These are phyloP conservation scores for Fusarium pseudonygamai DNA, from an alignment of 2,329 filamentous ascomycete genomes.

Conservation along the genomic window DNA sequence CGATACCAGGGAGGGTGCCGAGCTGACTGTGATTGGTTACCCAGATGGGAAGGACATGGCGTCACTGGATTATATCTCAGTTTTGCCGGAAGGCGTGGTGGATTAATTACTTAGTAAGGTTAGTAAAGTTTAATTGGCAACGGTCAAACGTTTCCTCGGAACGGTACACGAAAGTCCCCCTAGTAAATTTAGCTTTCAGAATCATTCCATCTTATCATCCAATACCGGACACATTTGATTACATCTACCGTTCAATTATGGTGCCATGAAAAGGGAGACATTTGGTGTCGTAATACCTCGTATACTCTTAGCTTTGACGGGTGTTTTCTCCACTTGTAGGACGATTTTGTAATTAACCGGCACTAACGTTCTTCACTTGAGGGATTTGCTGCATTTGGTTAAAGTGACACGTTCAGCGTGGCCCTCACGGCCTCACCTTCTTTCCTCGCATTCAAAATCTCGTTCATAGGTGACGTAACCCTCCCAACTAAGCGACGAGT, in stretches of 20 bases:
- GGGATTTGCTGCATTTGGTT: neutral
- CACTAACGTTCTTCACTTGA: neutral
- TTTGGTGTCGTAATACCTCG: too few relatives aligned
- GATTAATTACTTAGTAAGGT: neutral
- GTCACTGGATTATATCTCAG: neutral
- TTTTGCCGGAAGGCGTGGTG: neutral
- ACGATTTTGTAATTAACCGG: neutral
- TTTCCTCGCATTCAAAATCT: neutral
- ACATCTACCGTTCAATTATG: neutral
- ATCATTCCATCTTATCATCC: accelerated
- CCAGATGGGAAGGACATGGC: neutral
- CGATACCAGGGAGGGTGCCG: neutral
- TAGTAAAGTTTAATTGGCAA: neutral
- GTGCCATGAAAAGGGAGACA: neutral
- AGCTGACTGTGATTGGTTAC: neutral
- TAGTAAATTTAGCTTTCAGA: too few relatives aligned
- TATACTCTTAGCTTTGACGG: accelerated
- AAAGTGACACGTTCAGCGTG: neutral
- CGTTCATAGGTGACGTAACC: too few relatives aligned
- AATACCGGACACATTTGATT: neutral
- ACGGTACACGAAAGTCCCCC: too few relatives aligned
- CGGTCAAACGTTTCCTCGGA: neutral
- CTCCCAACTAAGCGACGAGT: too few relatives aligned
- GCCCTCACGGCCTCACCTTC: neutral
- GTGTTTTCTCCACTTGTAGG: neutral